Base-by-base conservation (phyloP, 169 alveolate genomes). In the Eimeria nieschulzi region DNA sequence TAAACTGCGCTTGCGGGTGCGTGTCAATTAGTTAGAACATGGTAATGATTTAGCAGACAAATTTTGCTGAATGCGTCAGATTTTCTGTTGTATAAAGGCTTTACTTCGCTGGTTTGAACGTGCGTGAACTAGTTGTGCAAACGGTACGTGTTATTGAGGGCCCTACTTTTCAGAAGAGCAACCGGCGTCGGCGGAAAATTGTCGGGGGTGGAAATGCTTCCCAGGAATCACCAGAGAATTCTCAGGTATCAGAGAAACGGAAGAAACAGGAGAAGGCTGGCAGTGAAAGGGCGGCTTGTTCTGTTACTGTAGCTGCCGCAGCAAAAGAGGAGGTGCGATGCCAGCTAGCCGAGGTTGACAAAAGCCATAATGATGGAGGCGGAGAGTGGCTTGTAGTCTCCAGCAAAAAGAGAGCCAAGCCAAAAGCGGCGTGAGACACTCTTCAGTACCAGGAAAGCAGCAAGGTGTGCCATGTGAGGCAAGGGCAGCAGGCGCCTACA, bases 311-410 rank as follows among this genome's bases (percentile, higher is more conserved):
- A 59, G 54, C 61, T 21, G 73, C 76, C 64, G 61, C 23, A 61
- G 26, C 76, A 26, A 19, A 2, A 21, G 88, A 80, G 9, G 73
- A 56, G 15, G 0, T 9, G 26, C 73, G 19, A 17, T 7, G 46
- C 8, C 59, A 80, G 10, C 56, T 25, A 54, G 51, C 39, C 21
- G 76, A 33, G 19, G 12, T 17, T 5, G 61, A 25, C 76, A 55
- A 56, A 75, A 1, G 7, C 21, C 76, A 13, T 5, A 75, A 80
- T 26, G 88, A 80, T 61, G 88, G 75, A 26, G 88, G 88, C 39
- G 88, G 88, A 39, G 88, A 80, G 33, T 80, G 88, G 88, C 51
- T 80, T 17, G 88, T 80, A 21, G 88, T 80, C 39, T 55, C 88
- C 75, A 80, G 88, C 73, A 80, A 80, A 61, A 80, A 80, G 76